phyloP scores from a whole-genome alignment of 2,329 filamentous ascomycete species.

The Fusarium fracticaudum region DNA sequence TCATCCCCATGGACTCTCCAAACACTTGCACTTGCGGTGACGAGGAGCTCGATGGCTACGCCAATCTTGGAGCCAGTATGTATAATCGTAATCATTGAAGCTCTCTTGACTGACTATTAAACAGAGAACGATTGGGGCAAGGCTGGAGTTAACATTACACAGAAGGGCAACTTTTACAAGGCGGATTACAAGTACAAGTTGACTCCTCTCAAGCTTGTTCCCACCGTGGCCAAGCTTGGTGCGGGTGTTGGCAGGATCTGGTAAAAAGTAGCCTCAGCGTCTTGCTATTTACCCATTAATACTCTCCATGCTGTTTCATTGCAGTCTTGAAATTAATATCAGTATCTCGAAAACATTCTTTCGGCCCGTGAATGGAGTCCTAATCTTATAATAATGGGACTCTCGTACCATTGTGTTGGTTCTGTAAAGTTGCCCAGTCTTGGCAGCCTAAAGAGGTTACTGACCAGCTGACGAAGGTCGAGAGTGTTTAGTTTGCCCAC shows the following conservation, averaged over 20 bases:
- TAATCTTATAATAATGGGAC: not conserved
- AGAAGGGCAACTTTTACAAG: conserved; percentile 58
- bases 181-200: conserved; percentile 60
- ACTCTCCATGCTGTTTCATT: not conserved
- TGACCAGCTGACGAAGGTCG: not conserved
- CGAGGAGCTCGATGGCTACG: conserved; percentile 63
- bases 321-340: not conserved
- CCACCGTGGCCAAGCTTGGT: conserved; percentile 53
- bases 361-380: not conserved
- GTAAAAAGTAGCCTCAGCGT: fast-evolving
- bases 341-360: fast-evolving
- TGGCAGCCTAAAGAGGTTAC: not conserved
- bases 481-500: not conserved
- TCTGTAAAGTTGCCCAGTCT: not conserved
- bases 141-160: conserved; percentile 61
- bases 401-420: not conserved
- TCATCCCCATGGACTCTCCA: conserved; percentile 64
- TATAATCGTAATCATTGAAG: too few relatives aligned
- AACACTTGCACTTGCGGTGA: conserved; percentile 64
- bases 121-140: conserved; percentile 58
- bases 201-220: conserved; percentile 56
- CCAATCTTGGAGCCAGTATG: conserved; percentile 57
- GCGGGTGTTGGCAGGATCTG: conserved; percentile 57
- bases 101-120: conserved; percentile 4
- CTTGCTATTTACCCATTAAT: not conserved